Conservation (phyloP, 495 filamentous ascomycete genomes). For the Hypoxylon fuscum region DNA sequence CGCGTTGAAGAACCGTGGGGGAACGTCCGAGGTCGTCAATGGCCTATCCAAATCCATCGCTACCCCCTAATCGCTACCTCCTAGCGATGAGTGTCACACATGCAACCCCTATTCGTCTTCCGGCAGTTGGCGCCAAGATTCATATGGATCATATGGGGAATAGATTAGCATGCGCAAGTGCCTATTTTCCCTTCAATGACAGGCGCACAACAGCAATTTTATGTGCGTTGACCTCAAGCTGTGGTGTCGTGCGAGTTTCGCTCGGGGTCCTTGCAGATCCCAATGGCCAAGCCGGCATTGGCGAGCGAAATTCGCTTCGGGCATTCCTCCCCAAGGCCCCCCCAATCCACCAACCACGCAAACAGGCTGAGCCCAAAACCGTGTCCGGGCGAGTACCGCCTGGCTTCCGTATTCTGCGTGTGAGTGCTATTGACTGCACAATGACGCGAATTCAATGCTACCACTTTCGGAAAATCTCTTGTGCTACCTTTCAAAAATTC, state of each 20-base stretch:
- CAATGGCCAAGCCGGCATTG: constrained; percentile 20
- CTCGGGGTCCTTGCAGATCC: constrained; percentile 32
- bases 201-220: constrained; percentile 16
- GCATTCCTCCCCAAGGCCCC: constrained; percentile 8
- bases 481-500: neutral
- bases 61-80: neutral
- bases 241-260: constrained; percentile 27
- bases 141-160: constrained; percentile 27
- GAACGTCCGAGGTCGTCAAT: constrained; percentile 31
- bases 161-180: constrained; percentile 23
- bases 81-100: constrained; percentile 9
- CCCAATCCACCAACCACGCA: constrained; percentile 12
- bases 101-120: neutral
- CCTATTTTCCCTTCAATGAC: constrained; percentile 12
- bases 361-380: constrained; percentile 28
- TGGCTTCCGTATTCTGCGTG: constrained; percentile 15
- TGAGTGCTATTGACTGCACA: constrained; percentile 12
- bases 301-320: constrained; percentile 34
- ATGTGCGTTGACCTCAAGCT: constrained; percentile 8
- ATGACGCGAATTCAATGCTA: constrained; percentile 29
- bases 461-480: constrained; percentile 8
- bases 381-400: constrained; percentile 7
- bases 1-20: constrained; percentile 29
- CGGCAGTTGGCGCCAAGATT: constrained; percentile 30
- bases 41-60: constrained; percentile 12